phyloP scores from a whole-genome alignment of 805 yeast species.

The Spathaspora girioi region DNA sequence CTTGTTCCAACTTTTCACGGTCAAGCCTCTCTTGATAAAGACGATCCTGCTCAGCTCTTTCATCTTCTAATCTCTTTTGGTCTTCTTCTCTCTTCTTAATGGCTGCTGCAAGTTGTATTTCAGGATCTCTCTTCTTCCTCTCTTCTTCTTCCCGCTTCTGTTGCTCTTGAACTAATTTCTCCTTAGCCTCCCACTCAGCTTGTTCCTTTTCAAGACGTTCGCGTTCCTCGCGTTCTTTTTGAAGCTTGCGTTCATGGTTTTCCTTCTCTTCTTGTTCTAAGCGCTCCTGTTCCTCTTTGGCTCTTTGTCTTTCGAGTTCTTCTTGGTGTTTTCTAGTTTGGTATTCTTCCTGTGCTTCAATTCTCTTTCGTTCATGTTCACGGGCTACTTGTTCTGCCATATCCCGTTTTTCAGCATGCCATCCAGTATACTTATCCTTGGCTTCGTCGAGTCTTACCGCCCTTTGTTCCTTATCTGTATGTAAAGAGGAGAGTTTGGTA shows the following conservation, averaged over 20 bases:
- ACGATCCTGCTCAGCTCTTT: conserved; percentile 25
- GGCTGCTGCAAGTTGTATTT: conserved; percentile 13
- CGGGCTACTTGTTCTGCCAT: conserved; percentile 35
- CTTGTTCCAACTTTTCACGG: conserved; percentile 22
- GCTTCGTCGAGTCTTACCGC: conserved; percentile 38
- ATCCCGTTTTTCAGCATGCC: conserved; percentile 46
- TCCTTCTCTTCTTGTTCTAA: conserved; percentile 23
- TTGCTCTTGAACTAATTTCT: conserved; percentile 3
- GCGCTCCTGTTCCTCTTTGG: conserved; percentile 32
- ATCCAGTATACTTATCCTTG: conserved; percentile 31
- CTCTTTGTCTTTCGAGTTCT: conserved; percentile 35
- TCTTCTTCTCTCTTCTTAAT: conserved; percentile 23
- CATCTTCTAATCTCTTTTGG: conserved; percentile 19
- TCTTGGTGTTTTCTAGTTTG: conserved; percentile 25
- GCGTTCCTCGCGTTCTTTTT: conserved; percentile 18
- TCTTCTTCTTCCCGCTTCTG: conserved; percentile 12
- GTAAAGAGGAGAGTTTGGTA: conserved; percentile 37
- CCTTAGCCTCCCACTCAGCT: conserved; percentile 12
- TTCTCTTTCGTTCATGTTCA: conserved; percentile 32
- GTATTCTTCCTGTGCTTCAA: conserved; percentile 41
- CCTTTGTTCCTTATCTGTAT: conserved; percentile 35
- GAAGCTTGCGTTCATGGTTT: conserved; percentile 18
- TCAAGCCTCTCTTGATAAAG: conserved; percentile 20
- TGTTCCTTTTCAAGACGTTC: conserved; percentile 12
- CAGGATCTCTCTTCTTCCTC: conserved; percentile 16